phyloP scores from a whole-genome alignment of 2,329 filamentous ascomycete species.

The Pseudogymnoascus sp. region DNA sequence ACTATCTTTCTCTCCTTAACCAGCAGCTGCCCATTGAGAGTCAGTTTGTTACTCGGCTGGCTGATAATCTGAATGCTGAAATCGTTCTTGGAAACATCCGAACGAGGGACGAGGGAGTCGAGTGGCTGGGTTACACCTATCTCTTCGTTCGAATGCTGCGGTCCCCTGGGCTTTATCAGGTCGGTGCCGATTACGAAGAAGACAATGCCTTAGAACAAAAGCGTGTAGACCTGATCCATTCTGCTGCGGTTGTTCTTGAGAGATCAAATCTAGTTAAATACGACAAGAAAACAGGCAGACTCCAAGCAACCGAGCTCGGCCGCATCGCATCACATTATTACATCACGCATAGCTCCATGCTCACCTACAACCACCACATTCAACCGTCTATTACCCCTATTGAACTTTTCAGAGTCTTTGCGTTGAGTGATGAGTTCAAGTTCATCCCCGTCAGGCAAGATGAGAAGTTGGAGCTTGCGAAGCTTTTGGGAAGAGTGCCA shows the following conservation, averaged over 20 bases:
- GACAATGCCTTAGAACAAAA: slow-evolving; percentile 90
- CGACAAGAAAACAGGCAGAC: slow-evolving; percentile 80
- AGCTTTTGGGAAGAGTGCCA: slow-evolving; percentile 79
- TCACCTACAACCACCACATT: slow-evolving; percentile 91
- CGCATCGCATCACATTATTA: slow-evolving; percentile 98
- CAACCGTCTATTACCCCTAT: slow-evolving; percentile 89
- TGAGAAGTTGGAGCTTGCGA: slow-evolving; percentile 92
- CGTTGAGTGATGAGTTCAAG: slow-evolving; percentile 95
- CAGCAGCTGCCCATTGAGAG: slow-evolving; percentile 97
- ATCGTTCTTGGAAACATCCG: slow-evolving; percentile 90
- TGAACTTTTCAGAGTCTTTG: slow-evolving; percentile 93
- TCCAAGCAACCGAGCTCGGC: slow-evolving; percentile 89
- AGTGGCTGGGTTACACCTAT: slow-evolving; percentile 98
- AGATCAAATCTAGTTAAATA: slow-evolving; percentile 89
- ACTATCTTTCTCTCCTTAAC: slow-evolving; percentile 93
- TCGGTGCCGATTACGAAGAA: slow-evolving; percentile 90
- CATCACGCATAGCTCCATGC: slow-evolving; percentile 92
- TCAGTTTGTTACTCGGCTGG: slow-evolving; percentile 85
- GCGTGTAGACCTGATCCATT: slow-evolving; percentile 93
- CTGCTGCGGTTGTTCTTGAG: slow-evolving; percentile 78
- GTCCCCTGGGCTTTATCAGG: slow-evolving; percentile 88
- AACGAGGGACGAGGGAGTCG: slow-evolving; percentile 89
- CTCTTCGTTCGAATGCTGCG: slow-evolving; percentile 96
- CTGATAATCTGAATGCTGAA: slow-evolving; percentile 94
- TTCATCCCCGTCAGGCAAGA: slow-evolving; percentile 97